Base-by-base conservation (phyloP, 73 alveolate species). In the Stentor coeruleus region DNA sequence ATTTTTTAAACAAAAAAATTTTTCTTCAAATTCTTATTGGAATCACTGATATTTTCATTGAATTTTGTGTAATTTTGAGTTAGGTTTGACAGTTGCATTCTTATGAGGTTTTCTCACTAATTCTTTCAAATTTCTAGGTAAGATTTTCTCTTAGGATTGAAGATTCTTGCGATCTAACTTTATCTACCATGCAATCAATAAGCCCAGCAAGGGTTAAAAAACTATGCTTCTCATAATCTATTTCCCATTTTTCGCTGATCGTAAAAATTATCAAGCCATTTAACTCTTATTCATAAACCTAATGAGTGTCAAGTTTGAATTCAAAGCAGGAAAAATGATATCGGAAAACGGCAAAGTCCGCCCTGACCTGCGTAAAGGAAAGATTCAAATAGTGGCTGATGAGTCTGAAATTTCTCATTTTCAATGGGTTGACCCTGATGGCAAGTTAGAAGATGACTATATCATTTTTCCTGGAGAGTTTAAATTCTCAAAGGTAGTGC, bases 191-290 rank as follows among this genome's bases (percentile, higher is more conserved):
- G 66, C 6, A 20, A 20, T 49, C 66, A 20, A 49, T 49, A 6
- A 6, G 60, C 84, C 20, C 74, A 80, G 57, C 89, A 87, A 72
- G 91, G 90, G 3, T 3, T 87, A 66, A 41, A 39, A 30, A 82
- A 85, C 59, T 60, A 87, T 31, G 76, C 89, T 38, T 40, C 33
- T 6, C 91, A 91, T 0, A 87, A 84, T 35, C 82, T 84, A 74
- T 81, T 85, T 66, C 40, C n/a, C n/a, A 31, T 31, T 20, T 20
- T 20, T 20, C 79, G 0, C 33, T 20, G 49, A 20, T 20, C 37
- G 73, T 20, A 20, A 57, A 57, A 31, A 20, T 57, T 31, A 57
- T 57, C 28, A 57, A 31, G 73, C 15, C 73, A 20, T 57, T 31
- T 20, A n/a, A n/a, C n/a, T n/a, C n/a, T n/a, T n/a, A n/a, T n/a